Base-by-base conservation (phyloP, 108 stramenopile genomes). In the Chaetoceros tenuissimus region DNA sequence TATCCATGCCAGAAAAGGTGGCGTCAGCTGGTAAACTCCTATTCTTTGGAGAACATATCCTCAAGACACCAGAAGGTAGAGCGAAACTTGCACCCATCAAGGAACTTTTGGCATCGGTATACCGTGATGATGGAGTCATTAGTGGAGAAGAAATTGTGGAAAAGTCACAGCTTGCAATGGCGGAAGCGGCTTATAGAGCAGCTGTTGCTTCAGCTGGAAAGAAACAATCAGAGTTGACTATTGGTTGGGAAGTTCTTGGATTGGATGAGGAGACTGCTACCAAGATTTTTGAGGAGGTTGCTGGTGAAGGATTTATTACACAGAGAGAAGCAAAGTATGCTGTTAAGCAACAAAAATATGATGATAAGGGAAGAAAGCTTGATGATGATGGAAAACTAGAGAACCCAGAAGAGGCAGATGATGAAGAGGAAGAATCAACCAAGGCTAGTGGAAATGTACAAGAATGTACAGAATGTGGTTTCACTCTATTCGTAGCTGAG, bases 201-300 rank as follows among this genome's bases (percentile, higher is more conserved):
- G 63, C 79, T 0, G 77, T 94, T 3, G 71, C 61, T 5, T 66
- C 62, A 19, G 80, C 53, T 23, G 85, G 86, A 20, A 71, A 74
- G 44, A 69, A 71, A 0, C 83, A 89, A 69, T 63, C 47, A 48
- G 74, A 69, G 23, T 48, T 89, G 25, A 83, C 88, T 5, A 24
- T 64, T 28, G 92, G 92, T 10, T 94, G 88, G 88, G 79, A 94
- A 59, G 76, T 85, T 26, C 71, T 94, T 22, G 92, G 92, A n/a
- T 57, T 94, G 31, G 66, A 69, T 21, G 73, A 87, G 46, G 87
- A 88, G 25, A 71, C 63, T 23, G 88, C 92, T 1, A 62, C 53
- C 3, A 24, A 53, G 26, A 90, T 90, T 51, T 94, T 79, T 30
- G 69, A 82, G 34, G 86, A 90, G 48, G 83, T 71, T 23, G 77